Evolutionary conservation across 2,329 filamentous ascomycete genomes (phyloP).

Genomic region (Colletotrichum costaricense): DNA sequence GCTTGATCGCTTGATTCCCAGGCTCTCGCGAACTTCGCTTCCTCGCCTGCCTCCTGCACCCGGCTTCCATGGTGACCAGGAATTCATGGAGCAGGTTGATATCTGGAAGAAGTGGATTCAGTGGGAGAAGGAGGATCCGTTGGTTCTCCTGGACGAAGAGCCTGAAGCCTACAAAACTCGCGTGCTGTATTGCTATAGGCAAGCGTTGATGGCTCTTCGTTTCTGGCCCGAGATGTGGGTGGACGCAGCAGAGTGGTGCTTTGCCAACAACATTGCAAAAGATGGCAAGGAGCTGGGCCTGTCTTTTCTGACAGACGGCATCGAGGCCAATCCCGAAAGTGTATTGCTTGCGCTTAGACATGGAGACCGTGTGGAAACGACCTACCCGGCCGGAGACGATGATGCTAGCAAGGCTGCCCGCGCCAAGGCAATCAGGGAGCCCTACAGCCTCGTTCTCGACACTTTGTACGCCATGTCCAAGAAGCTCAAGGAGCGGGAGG

Average conservation of each 20-base stretch:
- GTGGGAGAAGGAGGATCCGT: slow-evolving; percentile 94
- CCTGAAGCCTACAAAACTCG: slow-evolving; percentile 79
- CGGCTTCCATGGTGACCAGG: slow-evolving; percentile 87
- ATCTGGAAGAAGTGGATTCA: slow-evolving; percentile 94
- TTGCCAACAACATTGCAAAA: slow-evolving; percentile 75
- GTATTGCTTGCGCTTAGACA: slow-evolving; percentile 90
- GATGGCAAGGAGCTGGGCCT: slow-evolving; percentile 73
- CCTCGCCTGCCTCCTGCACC: slow-evolving; percentile 84
- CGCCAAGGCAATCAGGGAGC: slow-evolving; percentile 81
- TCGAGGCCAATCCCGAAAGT: slow-evolving; percentile 92
- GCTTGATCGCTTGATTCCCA: slow-evolving; percentile 87
- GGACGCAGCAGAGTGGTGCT: slow-evolving; percentile 93
- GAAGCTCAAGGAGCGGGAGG: slow-evolving; percentile 74
- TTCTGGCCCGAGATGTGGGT: slow-evolving; percentile 98
- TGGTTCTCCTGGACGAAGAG: slow-evolving; percentile 88
- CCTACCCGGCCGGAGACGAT: slow-evolving; percentile 80
- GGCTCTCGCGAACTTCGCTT: slow-evolving; percentile 80
- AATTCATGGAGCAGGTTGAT: slow-evolving; percentile 85
- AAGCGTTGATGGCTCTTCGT: slow-evolving; percentile 90
- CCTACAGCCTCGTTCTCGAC: slow-evolving; percentile 85
- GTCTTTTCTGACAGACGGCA: slow-evolving; percentile 83
- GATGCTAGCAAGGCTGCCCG: slow-evolving; percentile 81
- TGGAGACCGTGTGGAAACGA: slow-evolving; percentile 87
- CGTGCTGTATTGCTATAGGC: slow-evolving; percentile 91
- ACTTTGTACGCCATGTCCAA: slow-evolving; percentile 89